Percentiles rank a stretch among this genome's conserved stretches.
Evolutionary conservation across 108 stramenopile species (phyloP).

Genomic region (Schizochytrium sp.): DNA sequence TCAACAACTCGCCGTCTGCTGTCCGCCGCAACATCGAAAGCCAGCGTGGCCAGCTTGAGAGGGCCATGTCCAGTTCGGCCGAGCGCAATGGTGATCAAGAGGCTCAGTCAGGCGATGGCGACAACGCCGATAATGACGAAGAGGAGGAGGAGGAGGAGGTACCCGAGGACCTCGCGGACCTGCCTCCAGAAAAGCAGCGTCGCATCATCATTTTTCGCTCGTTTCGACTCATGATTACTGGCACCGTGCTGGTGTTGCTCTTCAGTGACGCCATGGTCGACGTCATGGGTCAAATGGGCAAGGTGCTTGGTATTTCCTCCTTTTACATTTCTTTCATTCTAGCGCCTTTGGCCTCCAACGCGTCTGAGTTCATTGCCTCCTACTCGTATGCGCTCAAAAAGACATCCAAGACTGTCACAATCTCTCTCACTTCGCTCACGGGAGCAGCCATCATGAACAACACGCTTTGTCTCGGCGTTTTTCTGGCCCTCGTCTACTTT

Average conservation of each 20-base stretch:
- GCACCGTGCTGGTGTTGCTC: conserved; percentile 72
- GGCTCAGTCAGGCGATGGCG: too few species aligned
- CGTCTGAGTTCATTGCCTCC: conserved; percentile 82
- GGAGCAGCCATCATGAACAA: conserved; percentile 98
- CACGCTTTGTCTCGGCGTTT: conserved; percentile 87
- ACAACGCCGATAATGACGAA: background rate
- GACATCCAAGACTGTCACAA: conserved; percentile 80
- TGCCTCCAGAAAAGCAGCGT: conserved; percentile 75
- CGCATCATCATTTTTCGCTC: conserved; percentile 68
- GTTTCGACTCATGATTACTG: conserved; percentile 67
- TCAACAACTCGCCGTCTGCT: background rate
- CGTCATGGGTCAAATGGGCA: conserved; percentile 78
- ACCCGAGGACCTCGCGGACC: conserved; percentile 38
- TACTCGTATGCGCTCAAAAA: conserved; percentile 85
- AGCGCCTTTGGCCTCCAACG: conserved; percentile 91
- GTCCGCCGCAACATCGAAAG: background rate
- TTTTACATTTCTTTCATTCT: conserved; percentile 93
- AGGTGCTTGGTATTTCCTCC: conserved; percentile 54
- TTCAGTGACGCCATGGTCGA: conserved; percentile 96
- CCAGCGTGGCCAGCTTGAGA: background rate
- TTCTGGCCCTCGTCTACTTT: conserved; percentile 82
- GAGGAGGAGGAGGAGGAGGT: conserved; percentile 43
- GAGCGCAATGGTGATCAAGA: background rate
- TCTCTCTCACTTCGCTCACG: conserved; percentile 62
- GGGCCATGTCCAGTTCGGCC: background rate